A percentile compares a stretch with the other conserved stretches of the same genome.
phyloP scores from a whole-genome alignment of 495 filamentous ascomycete genomes.

The Penicillium manginii region DNA sequence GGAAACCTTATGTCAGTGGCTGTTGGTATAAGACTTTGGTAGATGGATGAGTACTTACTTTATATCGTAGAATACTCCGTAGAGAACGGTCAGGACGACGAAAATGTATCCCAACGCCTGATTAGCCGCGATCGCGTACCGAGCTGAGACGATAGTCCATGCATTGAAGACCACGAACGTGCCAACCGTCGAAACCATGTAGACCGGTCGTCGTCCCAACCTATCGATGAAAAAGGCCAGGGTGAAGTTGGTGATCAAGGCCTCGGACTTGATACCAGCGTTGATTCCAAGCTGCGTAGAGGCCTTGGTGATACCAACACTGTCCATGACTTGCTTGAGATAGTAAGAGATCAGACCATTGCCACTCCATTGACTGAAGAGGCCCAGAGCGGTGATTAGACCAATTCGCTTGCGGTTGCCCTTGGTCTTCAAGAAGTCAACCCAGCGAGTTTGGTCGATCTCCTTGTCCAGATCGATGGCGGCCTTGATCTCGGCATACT shows the following conservation, averaged over 20 bases:
- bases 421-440: constrained; percentile 66
- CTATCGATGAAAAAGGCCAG: constrained; percentile 63
- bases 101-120: constrained; percentile 51
- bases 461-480: constrained; percentile 40
- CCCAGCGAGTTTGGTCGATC: constrained; percentile 38
- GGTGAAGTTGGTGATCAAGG: constrained; percentile 45
- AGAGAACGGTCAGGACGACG: constrained; percentile 63
- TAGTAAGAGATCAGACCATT: constrained; percentile 72
- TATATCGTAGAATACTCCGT: constrained; percentile 60
- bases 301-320: constrained; percentile 55
- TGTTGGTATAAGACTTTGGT: neutral
- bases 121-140: constrained; percentile 51
- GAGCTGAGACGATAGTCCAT: constrained; percentile 60
- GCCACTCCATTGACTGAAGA: constrained; percentile 67
- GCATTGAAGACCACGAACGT: constrained; percentile 62
- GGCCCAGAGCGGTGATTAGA: constrained; percentile 60
- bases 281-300: constrained; percentile 49
- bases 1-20: neutral
- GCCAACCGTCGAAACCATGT: constrained; percentile 57
- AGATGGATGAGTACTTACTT: constrained; percentile 10
- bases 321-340: constrained; percentile 56
- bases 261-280: constrained; percentile 23
- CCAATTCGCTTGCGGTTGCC: constrained; percentile 68
- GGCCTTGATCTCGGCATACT: constrained; percentile 40
- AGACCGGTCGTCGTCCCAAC: constrained; percentile 61